Evolutionary conservation across 2,329 filamentous ascomycete species (phyloP), one percentile per base, ranked within the genome.

Genomic region (Curvularia sp.): DNA sequence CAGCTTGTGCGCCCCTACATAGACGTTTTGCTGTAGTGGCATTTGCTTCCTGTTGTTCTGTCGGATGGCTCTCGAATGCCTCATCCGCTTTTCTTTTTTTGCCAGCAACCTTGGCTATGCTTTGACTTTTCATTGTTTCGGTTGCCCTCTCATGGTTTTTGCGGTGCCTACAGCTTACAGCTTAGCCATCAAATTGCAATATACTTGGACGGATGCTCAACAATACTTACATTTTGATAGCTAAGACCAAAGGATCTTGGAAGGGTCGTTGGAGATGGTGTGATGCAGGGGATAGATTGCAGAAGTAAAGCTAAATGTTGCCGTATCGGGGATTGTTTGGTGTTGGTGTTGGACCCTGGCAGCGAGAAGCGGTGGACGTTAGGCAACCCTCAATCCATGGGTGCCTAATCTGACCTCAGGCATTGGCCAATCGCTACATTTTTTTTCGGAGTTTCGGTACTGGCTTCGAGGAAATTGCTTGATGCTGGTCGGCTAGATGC

Each of bases 31-130:
- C 1, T 12, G 35, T 18, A 4, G 26, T 13, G 15, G 46, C 3
- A 12, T 33, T 35, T 13, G 6, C 33, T 26, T 62, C 62, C 9
- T 48, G 55, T 22, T 55, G 53, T 49, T 70, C 68, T 1, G 10
- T 33, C 12, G 53, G 26, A 28, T 24, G 20, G 15, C 53, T 48
- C n/a, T 43, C 22, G 35, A 24, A 28, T 12, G 26, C 22, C 26
- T 55, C 28, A 15, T 24, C 33, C n/a, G 20, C 15, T 12, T 31
- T 12, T 20, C 58, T 52, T 38, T 66, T 63, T 6, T 42, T 57
- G 10, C 33, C 33, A 38, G 15, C 6, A n/a, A 38, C 15, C 33
- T 38, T n/a, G 15, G 33, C 13, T 10, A 38, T 38, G 15, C 5
- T 38, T 15, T n/a, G 33, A n/a, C 33, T 38, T n/a, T n/a, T 38